These are phyloP conservation scores for Colletotrichum magnum DNA, from an alignment of 2,329 filamentous ascomycete genomes.

Conservation along the genomic window DNA sequence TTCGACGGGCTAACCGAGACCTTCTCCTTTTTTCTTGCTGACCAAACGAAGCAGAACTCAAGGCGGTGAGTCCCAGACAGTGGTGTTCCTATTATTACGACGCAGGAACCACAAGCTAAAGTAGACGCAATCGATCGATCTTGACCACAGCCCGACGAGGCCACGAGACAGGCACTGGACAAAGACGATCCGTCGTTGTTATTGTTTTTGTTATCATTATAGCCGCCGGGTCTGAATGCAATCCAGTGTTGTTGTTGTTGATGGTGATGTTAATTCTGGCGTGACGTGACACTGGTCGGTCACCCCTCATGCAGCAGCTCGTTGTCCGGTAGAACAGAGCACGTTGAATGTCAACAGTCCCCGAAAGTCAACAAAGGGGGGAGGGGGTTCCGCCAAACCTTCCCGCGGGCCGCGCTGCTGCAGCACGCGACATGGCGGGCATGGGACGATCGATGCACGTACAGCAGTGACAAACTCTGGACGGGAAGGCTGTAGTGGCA, in stretches of 20 bases:
- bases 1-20: slow-evolving; percentile 27
- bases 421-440: slow-evolving; percentile 39
- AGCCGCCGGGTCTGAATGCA: no score
- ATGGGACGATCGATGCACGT: slow-evolving; percentile 28
- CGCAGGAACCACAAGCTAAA: slow-evolving; percentile 13
- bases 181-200: slow-evolving; percentile 14
- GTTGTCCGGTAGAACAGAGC: slow-evolving; percentile 32
- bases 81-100: neutral
- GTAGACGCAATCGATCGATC: slow-evolving; percentile 28
- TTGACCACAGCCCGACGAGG: neutral
- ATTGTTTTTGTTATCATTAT: neutral
- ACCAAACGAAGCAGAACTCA: slow-evolving; percentile 23
- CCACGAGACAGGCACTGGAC: neutral
- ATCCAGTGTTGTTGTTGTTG: slow-evolving; percentile 16
- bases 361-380: slow-evolving; percentile 35
- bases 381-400: neutral
- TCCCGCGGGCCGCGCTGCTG: neutral
- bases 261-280: slow-evolving; percentile 1
- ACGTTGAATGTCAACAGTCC: slow-evolving; percentile 30
- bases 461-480: slow-evolving; percentile 21
- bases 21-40: neutral
- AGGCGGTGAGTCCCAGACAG: neutral
- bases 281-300: slow-evolving; percentile 8
- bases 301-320: slow-evolving; percentile 18
- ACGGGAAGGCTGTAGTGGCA: neutral